Percentiles rank a stretch among this genome's conserved stretches.
Evolutionary conservation across 345 rosid genomes (phyloP).

Genomic region (Physaria fendleri): DNA sequence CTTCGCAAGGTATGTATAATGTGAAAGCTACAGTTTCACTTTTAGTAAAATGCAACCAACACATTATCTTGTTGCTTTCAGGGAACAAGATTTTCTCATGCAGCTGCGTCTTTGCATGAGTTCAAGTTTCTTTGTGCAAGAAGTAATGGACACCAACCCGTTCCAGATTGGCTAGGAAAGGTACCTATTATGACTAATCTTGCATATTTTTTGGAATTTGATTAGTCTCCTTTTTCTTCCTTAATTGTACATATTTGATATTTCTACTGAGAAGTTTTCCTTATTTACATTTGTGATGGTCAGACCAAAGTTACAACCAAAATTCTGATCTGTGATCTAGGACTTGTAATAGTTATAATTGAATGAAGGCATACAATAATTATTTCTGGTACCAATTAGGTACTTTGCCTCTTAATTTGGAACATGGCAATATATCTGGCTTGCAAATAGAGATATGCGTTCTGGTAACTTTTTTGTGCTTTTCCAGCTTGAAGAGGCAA

Average conservation of each 20-base stretch:
- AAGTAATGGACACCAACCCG: slow-evolving; percentile 36
- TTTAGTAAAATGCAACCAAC: slow-evolving; percentile 6
- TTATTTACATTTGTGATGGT: not conserved
- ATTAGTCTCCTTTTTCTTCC: slow-evolving; percentile 2
- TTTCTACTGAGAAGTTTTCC: slow-evolving; percentile 1
- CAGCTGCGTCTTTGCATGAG: slow-evolving; percentile 82
- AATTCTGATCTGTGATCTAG: slow-evolving; percentile 9
- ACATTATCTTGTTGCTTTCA: slow-evolving; percentile 28
- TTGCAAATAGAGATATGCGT: not conserved
- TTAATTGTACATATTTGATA: not conserved
- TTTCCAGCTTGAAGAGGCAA: slow-evolving; percentile 92
- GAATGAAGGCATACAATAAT: not conserved
- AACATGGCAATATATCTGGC: slow-evolving; percentile 3
- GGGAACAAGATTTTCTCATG: slow-evolving; percentile 87
- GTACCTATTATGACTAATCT: slow-evolving; percentile 34
- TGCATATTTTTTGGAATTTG: slow-evolving; percentile 10
- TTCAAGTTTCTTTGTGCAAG: slow-evolving; percentile 58
- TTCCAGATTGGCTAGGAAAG: slow-evolving; percentile 86
- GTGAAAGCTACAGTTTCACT: slow-evolving; percentile 6
- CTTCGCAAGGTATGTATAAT: slow-evolving; percentile 76
- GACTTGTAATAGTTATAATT: not conserved
- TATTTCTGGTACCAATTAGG: not conserved
- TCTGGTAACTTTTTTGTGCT: slow-evolving; percentile 9
- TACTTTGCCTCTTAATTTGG: slow-evolving; percentile 4
- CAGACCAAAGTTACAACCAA: slow-evolving; percentile 5